Evolutionary conservation across 768 basidiomycete genomes (phyloP).

Genomic region (Mycena pura): DNA sequence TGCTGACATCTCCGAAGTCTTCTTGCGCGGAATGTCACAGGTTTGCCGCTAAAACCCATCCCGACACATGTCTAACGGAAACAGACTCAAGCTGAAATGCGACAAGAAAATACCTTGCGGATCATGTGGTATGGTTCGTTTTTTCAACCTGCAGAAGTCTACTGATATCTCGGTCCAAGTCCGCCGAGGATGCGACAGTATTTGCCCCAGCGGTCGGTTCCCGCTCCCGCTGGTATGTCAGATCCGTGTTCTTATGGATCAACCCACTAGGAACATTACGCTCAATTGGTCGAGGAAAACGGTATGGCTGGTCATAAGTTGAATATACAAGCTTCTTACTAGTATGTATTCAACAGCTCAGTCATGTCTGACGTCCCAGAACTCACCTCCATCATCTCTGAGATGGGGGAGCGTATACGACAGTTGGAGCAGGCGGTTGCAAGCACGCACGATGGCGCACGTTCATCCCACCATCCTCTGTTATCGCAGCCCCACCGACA

Average conservation of each 20-base stretch:
- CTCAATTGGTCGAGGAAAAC: conserved; percentile 41
- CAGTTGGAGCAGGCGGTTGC: conserved; percentile 51
- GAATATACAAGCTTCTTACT: neutral
- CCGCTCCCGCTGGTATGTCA: too few species aligned
- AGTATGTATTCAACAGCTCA: conserved; percentile 33
- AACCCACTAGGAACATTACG: conserved; percentile 40
- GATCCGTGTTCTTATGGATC: neutral
- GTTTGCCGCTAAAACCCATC: too few species aligned
- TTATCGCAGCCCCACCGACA: neutral
- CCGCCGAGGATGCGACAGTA: conserved; percentile 39
- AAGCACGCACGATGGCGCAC: conserved; percentile 13
- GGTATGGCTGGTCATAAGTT: neutral
- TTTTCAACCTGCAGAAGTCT: neutral
- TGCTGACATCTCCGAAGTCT: conserved; percentile 1
- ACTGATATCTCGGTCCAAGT: neutral
- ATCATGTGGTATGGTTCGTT: conserved; percentile 13
- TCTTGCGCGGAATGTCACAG: conserved; percentile 26
- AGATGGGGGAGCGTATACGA: conserved; percentile 51
- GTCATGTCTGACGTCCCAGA: conserved; percentile 48
- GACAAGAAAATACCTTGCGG: conserved; percentile 41
- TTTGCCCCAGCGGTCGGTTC: conserved; percentile 38
- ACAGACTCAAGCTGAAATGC: conserved; percentile 47
- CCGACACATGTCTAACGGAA: too few species aligned
- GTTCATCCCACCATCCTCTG: conserved; percentile 1
- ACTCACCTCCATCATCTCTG: conserved; percentile 42